A percentile compares a stretch with the other conserved stretches of the same genome.
phyloP scores from a whole-genome alignment of 1,284 basidiomycete species.

The Xanthoconium separans region DNA sequence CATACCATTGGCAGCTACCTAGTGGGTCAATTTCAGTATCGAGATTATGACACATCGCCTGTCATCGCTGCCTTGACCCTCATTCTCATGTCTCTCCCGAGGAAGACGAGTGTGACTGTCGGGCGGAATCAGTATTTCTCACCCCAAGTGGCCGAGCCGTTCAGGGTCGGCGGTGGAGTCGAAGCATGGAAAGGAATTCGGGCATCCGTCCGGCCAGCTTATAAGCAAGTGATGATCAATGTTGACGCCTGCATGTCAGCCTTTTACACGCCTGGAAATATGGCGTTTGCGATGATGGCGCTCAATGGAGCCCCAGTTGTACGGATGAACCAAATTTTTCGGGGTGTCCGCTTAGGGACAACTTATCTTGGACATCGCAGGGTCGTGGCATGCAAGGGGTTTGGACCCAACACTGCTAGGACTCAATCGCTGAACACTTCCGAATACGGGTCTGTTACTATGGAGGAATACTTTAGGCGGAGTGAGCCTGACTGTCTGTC shows the following conservation, averaged over 20 bases:
- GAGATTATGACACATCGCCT: neutral
- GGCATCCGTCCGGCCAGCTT: neutral
- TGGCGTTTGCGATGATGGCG: neutral
- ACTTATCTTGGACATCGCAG: neutral
- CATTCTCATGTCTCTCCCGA: neutral
- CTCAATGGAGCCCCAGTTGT: neutral
- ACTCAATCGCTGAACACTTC: neutral
- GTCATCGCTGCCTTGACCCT: neutral
- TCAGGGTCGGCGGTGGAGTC: neutral
- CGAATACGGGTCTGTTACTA: neutral
- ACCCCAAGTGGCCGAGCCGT: neutral
- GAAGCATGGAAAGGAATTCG: neutral
- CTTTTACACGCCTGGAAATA: neutral
- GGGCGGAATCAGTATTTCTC: neutral
- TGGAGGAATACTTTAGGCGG: neutral
- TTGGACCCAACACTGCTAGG: neutral
- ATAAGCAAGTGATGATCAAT: constrained; percentile 4
- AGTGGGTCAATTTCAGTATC: neutral
- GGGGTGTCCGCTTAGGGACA: neutral
- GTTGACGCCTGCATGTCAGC: neutral
- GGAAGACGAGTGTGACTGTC: neutral
- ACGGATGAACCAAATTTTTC: neutral
- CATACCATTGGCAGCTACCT: neutral
- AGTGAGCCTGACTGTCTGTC: neutral
- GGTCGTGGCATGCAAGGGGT: neutral